A percentile compares a stretch with the other conserved stretches of the same genome.
phyloP scores from a whole-genome alignment of 495 filamentous ascomycete genomes.

The Rusavskia elegans region DNA sequence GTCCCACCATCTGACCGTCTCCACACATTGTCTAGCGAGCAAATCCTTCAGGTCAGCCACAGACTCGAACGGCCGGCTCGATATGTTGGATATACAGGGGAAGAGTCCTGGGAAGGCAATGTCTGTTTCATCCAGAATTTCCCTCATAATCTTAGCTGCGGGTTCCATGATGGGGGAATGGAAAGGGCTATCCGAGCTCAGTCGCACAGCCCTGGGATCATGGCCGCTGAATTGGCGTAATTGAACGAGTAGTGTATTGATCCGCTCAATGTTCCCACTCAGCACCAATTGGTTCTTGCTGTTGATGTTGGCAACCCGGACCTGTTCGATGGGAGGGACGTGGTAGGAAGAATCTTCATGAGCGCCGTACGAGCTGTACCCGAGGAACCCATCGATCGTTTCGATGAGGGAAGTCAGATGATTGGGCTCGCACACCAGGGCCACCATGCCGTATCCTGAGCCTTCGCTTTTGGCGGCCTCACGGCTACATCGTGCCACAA shows the following conservation, averaged over 20 bases:
- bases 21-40: conserved; percentile 60
- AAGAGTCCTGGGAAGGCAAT: conserved; percentile 60
- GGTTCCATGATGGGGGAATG: conserved; percentile 88
- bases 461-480: conserved; percentile 48
- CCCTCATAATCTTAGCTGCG: conserved; percentile 54
- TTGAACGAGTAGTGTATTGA: conserved; percentile 74
- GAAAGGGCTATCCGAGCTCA: conserved; percentile 86
- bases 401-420: conserved; percentile 51
- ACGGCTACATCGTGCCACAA: conserved; percentile 64
- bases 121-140: conserved; percentile 39
- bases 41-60: conserved; percentile 59
- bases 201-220: conserved; percentile 71
- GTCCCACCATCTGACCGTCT: conserved; percentile 90
- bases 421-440: conserved; percentile 68
- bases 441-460: conserved; percentile 80
- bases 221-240: conserved; percentile 85
- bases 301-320: conserved; percentile 89
- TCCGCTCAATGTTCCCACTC: conserved; percentile 70
- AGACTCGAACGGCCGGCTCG: conserved; percentile 57
- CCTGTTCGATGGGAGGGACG: conserved; percentile 62
- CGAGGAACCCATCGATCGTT: conserved; percentile 68
- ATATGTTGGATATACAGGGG: conserved; percentile 76
- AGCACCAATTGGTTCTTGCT: conserved; percentile 92
- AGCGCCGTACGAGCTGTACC: conserved; percentile 42
- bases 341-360: conserved; percentile 48